phyloP scores from a whole-genome alignment of 352 stramenopile genomes.

The Pythium vanterpoolii region DNA sequence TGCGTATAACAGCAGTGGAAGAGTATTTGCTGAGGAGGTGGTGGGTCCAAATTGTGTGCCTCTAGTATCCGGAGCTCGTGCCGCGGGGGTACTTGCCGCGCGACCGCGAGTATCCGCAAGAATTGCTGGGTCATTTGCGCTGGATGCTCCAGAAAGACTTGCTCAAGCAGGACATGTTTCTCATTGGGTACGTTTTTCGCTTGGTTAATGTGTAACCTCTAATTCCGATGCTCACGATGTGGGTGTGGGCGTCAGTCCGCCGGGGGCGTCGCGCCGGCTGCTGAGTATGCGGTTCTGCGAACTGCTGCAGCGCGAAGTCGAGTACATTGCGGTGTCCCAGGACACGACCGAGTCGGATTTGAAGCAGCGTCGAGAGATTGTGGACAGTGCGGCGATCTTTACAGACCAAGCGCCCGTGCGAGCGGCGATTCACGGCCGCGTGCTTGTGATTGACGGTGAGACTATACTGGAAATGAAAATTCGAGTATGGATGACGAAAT shows the following conservation, averaged over 20 bases:
- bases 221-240: no score
- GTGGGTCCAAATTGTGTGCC: not conserved
- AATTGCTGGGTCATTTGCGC: conserved; percentile 69
- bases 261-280: conserved; percentile 63
- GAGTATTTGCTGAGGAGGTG: not conserved
- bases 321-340: conserved; percentile 90
- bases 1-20: not conserved
- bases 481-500: not conserved
- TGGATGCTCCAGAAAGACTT: conserved; percentile 88
- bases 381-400: conserved; percentile 73
- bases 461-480: not conserved
- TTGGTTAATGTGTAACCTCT: not conserved
- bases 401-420: conserved; percentile 91
- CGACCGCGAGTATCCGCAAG: conserved; percentile 47
- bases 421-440: conserved; percentile 90
- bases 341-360: conserved; percentile 94
- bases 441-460: conserved; percentile 92
- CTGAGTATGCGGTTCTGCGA: conserved; percentile 86
- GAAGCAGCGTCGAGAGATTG: conserved; percentile 84
- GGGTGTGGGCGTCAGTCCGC: conserved; percentile 33
- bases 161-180: conserved; percentile 85
- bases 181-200: conserved; percentile 58
- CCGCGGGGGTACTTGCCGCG: conserved; percentile 55
- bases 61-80: conserved; percentile 48
- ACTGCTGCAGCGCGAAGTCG: conserved; percentile 77